Evolutionary conservation across 169 alveolate genomes (phyloP).

Genomic region (Blepharisma undulans): DNA sequence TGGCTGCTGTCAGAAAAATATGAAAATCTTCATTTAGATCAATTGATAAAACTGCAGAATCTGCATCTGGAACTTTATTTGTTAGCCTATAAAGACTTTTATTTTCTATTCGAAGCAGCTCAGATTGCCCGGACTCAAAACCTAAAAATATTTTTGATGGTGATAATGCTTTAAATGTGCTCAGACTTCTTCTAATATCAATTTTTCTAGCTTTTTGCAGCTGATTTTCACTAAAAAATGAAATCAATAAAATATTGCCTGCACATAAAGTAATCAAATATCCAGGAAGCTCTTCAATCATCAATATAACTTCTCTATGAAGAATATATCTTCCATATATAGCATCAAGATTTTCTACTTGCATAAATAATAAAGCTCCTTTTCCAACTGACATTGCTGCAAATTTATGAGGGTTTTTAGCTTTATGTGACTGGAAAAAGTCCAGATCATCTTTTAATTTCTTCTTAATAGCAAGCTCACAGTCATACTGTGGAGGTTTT

Average conservation of each 20-base stretch:
- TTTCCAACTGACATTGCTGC: slow-evolving; percentile 40
- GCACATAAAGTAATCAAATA: slow-evolving; percentile 27
- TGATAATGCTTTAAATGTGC: not conserved
- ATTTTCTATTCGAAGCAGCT: not conserved
- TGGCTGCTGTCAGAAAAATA: not conserved
- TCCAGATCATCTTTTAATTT: not conserved
- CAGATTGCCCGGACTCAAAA: slow-evolving; percentile 3
- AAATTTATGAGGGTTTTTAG: not conserved
- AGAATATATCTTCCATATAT: slow-evolving; percentile 62
- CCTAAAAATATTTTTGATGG: not conserved
- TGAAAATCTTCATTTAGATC: not conserved
- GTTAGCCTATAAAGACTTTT: not conserved
- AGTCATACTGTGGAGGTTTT: slow-evolving; percentile 61
- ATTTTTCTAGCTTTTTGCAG: not conserved
- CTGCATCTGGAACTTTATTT: not conserved
- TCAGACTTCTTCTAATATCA: not conserved
- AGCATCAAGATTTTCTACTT: slow-evolving; percentile 48
- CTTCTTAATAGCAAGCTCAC: slow-evolving; percentile 52
- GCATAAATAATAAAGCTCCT: slow-evolving; percentile 59
- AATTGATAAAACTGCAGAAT: not conserved
- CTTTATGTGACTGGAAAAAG: not conserved
- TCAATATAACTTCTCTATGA: slow-evolving; percentile 53
- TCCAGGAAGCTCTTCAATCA: slow-evolving; percentile 35
- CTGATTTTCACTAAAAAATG: not conserved
- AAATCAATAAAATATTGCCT: slow-evolving; percentile 4